Conservation (phyloP, 768 basidiomycete species). For the Hypholoma fasciculare region DNA sequence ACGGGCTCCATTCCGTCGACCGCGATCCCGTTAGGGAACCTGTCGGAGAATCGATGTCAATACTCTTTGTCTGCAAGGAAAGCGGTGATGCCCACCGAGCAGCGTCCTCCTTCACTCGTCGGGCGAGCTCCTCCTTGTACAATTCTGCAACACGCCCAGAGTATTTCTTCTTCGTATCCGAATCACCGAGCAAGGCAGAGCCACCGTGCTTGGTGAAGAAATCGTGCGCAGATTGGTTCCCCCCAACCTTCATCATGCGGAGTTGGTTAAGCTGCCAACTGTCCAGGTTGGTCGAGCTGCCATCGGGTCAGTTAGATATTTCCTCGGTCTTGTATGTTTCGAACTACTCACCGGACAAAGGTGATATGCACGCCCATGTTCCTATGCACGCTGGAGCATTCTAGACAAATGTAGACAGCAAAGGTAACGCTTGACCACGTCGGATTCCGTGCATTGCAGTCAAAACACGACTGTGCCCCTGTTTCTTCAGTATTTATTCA, state of each 20-base stretch:
- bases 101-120: slow-evolving; percentile 75
- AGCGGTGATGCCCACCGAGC: slow-evolving; percentile 46
- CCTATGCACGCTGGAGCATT: slow-evolving; percentile 93
- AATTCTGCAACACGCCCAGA: slow-evolving; percentile 78
- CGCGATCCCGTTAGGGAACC: slow-evolving; percentile 74
- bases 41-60: slow-evolving; percentile 27
- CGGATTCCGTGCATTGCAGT: slow-evolving; percentile 93
- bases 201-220: slow-evolving; percentile 92
- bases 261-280: slow-evolving; percentile 90
- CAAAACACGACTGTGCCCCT: slow-evolving; percentile 66
- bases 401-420: slow-evolving; percentile 95
- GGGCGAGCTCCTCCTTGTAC: slow-evolving; percentile 90
- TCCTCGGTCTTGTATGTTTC: no score
- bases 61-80: slow-evolving; percentile 1
- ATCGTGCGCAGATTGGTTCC: slow-evolving; percentile 82
- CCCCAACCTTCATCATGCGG: slow-evolving; percentile 95
- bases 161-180: slow-evolving; percentile 90
- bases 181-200: slow-evolving; percentile 60
- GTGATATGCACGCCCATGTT: slow-evolving; percentile 99
- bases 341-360: slow-evolving; percentile 78
- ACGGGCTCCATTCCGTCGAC: slow-evolving; percentile 77
- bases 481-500: not conserved
- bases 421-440: slow-evolving; percentile 98
- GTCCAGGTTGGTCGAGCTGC: slow-evolving; percentile 94
- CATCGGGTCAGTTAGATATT: no score